These are phyloP conservation scores for Pterocarpus macrocarpus DNA, from an alignment of 306 rosid genomes.

Conservation along the genomic window DNA sequence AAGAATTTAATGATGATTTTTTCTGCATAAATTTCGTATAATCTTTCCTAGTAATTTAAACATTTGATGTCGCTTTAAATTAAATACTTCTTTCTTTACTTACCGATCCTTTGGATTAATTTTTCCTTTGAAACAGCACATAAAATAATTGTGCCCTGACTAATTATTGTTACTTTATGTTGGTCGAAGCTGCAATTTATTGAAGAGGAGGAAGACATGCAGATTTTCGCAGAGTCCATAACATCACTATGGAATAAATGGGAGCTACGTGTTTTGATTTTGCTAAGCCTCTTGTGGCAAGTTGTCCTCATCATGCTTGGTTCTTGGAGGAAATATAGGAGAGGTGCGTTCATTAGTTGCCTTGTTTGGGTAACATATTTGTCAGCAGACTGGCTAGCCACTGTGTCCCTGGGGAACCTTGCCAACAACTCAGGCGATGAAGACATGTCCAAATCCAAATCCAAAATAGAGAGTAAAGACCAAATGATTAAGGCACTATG, in stretches of 20 bases:
- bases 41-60: no score
- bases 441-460: background rate
- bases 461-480: background rate
- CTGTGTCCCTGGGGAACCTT: background rate
- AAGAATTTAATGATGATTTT: no score
- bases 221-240: background rate
- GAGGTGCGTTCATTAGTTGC: background rate
- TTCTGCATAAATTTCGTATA: no score
- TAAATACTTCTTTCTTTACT: no score
- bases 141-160: no score
- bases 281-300: background rate
- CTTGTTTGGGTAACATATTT: background rate
- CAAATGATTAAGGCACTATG: constrained; percentile 1
- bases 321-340: background rate
- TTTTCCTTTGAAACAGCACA: no score
- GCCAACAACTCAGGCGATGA: background rate
- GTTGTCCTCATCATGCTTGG: background rate
- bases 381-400: background rate
- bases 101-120: no score
- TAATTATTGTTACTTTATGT: no score
- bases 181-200: background rate
- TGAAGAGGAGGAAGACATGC: background rate
- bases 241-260: background rate
- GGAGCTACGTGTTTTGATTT: background rate
- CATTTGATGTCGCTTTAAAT: no score